Evolutionary conservation across 495 filamentous ascomycete genomes (phyloP).

Genomic region (Daldinia concentrica): DNA sequence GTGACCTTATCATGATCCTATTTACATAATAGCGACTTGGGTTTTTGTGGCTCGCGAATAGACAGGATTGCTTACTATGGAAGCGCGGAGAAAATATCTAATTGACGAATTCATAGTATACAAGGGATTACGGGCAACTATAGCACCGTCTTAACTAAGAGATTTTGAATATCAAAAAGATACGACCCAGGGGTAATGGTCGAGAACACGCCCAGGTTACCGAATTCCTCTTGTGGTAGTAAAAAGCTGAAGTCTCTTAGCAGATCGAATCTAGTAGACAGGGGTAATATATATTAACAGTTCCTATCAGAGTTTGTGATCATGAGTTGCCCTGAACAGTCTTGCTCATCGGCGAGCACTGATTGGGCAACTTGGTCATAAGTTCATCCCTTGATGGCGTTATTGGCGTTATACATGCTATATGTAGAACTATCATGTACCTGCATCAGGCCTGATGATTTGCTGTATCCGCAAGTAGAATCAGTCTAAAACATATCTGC

Average conservation of each 20-base stretch:
- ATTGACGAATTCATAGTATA: background rate
- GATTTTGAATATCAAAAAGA: background rate
- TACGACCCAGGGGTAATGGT: background rate
- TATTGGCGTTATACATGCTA: background rate
- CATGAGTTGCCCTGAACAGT: slow-evolving; percentile 19
- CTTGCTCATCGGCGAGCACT: slow-evolving; percentile 27
- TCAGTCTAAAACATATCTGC: background rate
- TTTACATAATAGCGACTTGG: background rate
- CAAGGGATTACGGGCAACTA: no score
- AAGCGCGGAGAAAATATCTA: background rate
- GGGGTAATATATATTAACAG: background rate
- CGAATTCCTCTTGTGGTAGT: background rate
- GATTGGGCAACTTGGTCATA: slow-evolving; percentile 16
- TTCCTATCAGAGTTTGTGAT: slow-evolving; percentile 12
- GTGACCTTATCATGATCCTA: background rate
- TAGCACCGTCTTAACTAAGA: no score
- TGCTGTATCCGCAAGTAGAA: background rate
- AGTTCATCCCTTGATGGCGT: background rate
- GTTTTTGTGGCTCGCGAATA: background rate
- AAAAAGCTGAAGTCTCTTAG: background rate
- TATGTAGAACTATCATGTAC: background rate
- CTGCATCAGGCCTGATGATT: slow-evolving; percentile 1
- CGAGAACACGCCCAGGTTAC: background rate
- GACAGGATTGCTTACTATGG: slow-evolving; percentile 31
- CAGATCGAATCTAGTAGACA: background rate